These are phyloP conservation scores for Hordeum marinum DNA, from an alignment of 176 grass and related monocot genomes.

Conservation along the genomic window DNA sequence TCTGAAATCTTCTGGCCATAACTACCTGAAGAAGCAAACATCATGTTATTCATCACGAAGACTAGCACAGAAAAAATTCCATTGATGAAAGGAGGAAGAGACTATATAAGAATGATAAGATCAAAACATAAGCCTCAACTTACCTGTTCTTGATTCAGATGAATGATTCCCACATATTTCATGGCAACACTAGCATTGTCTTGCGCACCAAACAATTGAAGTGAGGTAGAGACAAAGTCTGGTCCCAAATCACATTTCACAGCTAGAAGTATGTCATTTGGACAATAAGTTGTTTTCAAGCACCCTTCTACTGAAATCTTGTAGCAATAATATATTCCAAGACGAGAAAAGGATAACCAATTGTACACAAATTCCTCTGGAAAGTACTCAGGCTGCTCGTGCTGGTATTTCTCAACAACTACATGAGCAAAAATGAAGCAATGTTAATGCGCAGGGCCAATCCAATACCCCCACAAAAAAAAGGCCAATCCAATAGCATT, in stretches of 20 bases:
- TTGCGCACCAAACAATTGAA: constrained; percentile 27
- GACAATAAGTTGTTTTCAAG: constrained; percentile 9
- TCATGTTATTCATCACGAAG: constrained; percentile 7
- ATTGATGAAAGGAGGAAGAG: background rate
- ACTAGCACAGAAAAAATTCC: background rate
- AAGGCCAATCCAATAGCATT: background rate
- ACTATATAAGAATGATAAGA: background rate
- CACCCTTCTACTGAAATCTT: constrained; percentile 42
- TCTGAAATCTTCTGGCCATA: constrained; percentile 60
- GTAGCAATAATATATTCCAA: constrained; percentile 68
- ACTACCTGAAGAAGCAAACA: constrained; percentile 40
- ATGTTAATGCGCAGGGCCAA: background rate
- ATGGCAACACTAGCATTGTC: constrained; percentile 31
- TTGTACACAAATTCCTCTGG: constrained; percentile 58
- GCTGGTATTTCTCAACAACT: constrained; percentile 49
- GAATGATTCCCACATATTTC: constrained; percentile 31
- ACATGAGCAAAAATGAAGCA: constrained; percentile 4
- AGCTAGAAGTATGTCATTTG: constrained; percentile 49
- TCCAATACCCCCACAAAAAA: background rate
- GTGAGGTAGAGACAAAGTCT: constrained; percentile 45
- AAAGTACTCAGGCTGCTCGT: constrained; percentile 58
- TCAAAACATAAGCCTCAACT: background rate
- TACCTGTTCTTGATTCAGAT: constrained; percentile 63
- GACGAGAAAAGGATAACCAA: constrained; percentile 54
- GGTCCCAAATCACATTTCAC: constrained; percentile 61